Evolutionary conservation across 495 filamentous ascomycete species (phyloP).

Genomic region (Hypoxylon cercidicola): DNA sequence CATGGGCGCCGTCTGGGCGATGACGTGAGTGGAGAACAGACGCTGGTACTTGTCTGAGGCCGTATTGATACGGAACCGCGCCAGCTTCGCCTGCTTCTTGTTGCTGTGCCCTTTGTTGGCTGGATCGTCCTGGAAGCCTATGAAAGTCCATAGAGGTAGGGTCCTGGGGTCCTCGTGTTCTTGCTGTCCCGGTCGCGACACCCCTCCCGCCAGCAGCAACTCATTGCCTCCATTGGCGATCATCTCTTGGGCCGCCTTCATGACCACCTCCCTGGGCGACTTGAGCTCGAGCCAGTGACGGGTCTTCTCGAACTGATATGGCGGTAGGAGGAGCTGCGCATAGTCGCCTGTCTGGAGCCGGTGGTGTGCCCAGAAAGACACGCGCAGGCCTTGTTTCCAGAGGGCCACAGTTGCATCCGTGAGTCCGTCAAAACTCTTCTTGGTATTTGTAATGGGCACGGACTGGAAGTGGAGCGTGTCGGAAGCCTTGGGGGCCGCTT

Average conservation of each 20-base stretch:
- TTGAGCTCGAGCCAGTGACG: constrained; percentile 49
- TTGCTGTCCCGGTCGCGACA: background rate
- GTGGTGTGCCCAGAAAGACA: constrained; percentile 62
- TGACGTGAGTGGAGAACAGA: constrained; percentile 53
- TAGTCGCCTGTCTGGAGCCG: constrained; percentile 48
- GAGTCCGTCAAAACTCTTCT: constrained; percentile 46
- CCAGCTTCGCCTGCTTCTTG: constrained; percentile 20
- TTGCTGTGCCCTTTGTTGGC: background rate
- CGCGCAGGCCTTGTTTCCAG: constrained; percentile 57
- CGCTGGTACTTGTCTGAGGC: constrained; percentile 46
- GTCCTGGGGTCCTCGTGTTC: constrained; percentile 15
- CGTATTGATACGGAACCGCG: constrained; percentile 60
- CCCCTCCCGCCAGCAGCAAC: background rate
- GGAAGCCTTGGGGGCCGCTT: constrained; percentile 12
- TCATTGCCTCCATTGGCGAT: constrained; percentile 38
- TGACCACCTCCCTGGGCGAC: constrained; percentile 36
- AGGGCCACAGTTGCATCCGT: constrained; percentile 56
- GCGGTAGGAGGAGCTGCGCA: constrained; percentile 47
- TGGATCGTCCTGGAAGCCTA: constrained; percentile 51
- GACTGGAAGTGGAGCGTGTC: constrained; percentile 50
- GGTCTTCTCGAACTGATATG: constrained; percentile 56
- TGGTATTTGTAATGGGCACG: constrained; percentile 51
- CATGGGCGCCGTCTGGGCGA: constrained; percentile 56
- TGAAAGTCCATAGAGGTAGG: constrained; percentile 48
- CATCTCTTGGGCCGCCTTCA: constrained; percentile 36